Evolutionary conservation across 192 early-diverging fungal genomes (phyloP).

Genomic region (Coemansia sp.): DNA sequence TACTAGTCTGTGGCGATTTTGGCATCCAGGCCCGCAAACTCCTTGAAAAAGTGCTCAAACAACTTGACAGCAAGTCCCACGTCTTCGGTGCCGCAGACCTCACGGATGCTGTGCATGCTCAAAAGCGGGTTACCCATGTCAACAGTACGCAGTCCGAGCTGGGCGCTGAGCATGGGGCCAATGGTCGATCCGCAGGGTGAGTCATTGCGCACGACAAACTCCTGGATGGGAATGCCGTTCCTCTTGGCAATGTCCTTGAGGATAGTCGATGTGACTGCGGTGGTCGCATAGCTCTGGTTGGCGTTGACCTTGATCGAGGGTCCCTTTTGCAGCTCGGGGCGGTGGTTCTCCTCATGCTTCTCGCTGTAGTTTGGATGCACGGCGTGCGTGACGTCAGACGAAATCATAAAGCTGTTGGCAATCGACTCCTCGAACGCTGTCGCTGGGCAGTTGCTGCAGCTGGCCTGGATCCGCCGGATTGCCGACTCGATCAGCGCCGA

Average conservation of each 20-base stretch:
- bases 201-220: slow-evolving; percentile 92
- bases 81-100: slow-evolving; percentile 85
- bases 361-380: slow-evolving; percentile 87
- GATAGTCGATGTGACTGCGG: slow-evolving; percentile 66
- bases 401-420: slow-evolving; percentile 81
- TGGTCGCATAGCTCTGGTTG: slow-evolving; percentile 88
- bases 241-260: slow-evolving; percentile 77
- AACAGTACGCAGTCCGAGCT: slow-evolving; percentile 92
- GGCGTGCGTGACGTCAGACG: slow-evolving; percentile 92
- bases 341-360: slow-evolving; percentile 92
- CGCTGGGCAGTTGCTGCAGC: slow-evolving; percentile 21
- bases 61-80: slow-evolving; percentile 79
- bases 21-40: slow-evolving; percentile 53
- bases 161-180: slow-evolving; percentile 92
- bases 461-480: slow-evolving; percentile 61
- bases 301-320: slow-evolving; percentile 96
- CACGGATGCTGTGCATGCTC: slow-evolving; percentile 97
- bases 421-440: slow-evolving; percentile 83
- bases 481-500: slow-evolving; percentile 79
- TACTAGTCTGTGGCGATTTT: slow-evolving; percentile 50
- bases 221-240: slow-evolving; percentile 78
- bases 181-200: slow-evolving; percentile 94
- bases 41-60: slow-evolving; percentile 62
- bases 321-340: slow-evolving; percentile 88
- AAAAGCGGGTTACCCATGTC: slow-evolving; percentile 96